Percentiles rank a stretch among this genome's conserved stretches.
Evolutionary conservation across 2,329 filamentous ascomycete genomes (phyloP).

Genomic region (Emergomyces orientalis): DNA sequence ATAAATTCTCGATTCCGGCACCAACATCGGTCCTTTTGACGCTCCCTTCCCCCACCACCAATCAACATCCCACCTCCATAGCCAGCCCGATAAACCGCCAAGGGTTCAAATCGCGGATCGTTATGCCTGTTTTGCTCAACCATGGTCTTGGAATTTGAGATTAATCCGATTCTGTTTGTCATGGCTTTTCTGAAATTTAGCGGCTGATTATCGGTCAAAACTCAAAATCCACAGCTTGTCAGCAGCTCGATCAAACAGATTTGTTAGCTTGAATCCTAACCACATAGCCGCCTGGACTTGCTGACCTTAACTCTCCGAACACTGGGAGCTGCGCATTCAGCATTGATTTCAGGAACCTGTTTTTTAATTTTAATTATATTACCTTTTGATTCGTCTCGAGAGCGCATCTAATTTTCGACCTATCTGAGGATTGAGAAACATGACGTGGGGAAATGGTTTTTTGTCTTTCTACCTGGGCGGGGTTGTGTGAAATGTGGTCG

Average conservation of each 20-base stretch:
- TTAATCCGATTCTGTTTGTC: neutral
- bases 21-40: neutral
- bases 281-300: neutral
- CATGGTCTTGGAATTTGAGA: neutral
- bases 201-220: neutral
- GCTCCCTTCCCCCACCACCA: neutral
- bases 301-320: too few relatives aligned
- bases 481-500: neutral
- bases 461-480: neutral
- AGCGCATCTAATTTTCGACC: neutral
- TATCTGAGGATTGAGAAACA: neutral
- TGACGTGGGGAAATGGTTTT: neutral
- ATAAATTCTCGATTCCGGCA: neutral
- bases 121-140: neutral
- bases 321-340: neutral
- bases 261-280: neutral
- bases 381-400: neutral
- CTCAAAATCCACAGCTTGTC: neutral
- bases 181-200: neutral
- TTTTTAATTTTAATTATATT: neutral
- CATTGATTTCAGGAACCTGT: neutral
- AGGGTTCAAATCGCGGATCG: too few relatives aligned
- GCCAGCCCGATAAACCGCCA: neutral
- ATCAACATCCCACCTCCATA: neutral
- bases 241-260: neutral